A percentile compares a stretch with the other conserved stretches of the same genome.
Conservation (phyloP, 73 alveolate genomes). For the Effrenium voratum region DNA sequence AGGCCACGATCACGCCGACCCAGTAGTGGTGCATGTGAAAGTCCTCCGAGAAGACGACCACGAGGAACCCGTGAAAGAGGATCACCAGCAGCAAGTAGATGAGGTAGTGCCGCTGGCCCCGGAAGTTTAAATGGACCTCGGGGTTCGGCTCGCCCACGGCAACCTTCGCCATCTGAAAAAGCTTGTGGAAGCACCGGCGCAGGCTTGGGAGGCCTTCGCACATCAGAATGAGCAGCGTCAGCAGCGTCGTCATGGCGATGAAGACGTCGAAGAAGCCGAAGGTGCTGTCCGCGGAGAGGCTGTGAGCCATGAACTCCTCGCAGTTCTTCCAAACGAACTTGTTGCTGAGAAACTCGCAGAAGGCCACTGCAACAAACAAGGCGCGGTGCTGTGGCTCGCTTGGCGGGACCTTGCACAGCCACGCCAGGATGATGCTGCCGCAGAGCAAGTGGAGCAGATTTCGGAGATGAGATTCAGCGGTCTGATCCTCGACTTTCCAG, state of each 20-base stretch:
- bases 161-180: neutral
- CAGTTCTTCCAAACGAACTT: conserved; percentile 60
- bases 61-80: conserved; percentile 30
- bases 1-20: conserved; percentile 59
- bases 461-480: conserved; percentile 43
- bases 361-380: conserved; percentile 20
- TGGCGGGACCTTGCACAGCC: conserved; percentile 75
- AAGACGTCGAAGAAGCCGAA: conserved; percentile 49
- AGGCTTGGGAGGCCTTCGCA: conserved; percentile 58
- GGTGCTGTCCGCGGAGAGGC: conserved; percentile 62
- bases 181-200: conserved; percentile 16
- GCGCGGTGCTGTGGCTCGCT: neutral
- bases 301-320: conserved; percentile 86
- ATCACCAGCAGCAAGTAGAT: conserved; percentile 16
- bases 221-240: conserved; percentile 24
- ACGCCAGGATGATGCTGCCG: conserved; percentile 54
- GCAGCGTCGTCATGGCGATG: conserved; percentile 7
- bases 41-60: neutral
- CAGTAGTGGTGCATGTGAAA: conserved; percentile 77
- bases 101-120: conserved; percentile 65
- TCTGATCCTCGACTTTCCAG: conserved; percentile 74
- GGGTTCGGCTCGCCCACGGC: neutral
- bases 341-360: conserved; percentile 54
- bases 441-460: conserved; percentile 56
- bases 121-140: neutral